Base-by-base conservation (phyloP, 1,284 basidiomycete genomes). In the Ceratobasidium sp. region DNA sequence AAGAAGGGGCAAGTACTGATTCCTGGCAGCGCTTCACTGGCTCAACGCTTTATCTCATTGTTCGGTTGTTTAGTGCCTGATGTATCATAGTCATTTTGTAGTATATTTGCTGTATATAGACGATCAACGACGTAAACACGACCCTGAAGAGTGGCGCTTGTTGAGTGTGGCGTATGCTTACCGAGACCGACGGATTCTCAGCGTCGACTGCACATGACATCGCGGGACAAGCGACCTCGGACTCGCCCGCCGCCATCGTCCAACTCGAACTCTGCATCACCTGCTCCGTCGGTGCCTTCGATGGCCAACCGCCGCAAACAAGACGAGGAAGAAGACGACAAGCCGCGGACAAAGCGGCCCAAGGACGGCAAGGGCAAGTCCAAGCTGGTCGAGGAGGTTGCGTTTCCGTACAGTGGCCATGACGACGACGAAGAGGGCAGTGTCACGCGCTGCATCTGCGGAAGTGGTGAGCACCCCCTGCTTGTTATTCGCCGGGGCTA, bases 381-480 rank as follows among this genome's bases (percentile, higher is more conserved):
- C 45, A 64, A 50, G 60, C 32, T 52, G 31, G 60, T 52, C 10
- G 60, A 64, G 32, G 60, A 64, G 45, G 27, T 64, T 8, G 54
- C 67, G 20, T 50, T 49, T 25, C 57, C 38, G 34, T 49, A 43
- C 57, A 56, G 25, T 5, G 78, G 86, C 45, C 90, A 87, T 71
- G 85, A 87, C 65, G 93, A 94, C 72, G 81, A 79, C 22, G 83
- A 79, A 22, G 91, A 93, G 73, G 86, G 88, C 72, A 90, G 92
- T 35, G 86, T 96, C 71, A 98, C 96, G 75, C 89, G 96, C 72
- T 99, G 96, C 80, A 87, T 98, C 47, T 99, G 96, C 82, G 92
- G 92, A 70, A 90, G 88, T 78, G 87, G 88, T 74, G 92, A 93
- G 96, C 77, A 77, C 89, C 82, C 58, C 71, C 71, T 72, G 49